Conservation (phyloP, 352 stramenopile genomes). For the Phytopythium kandeliae region DNA sequence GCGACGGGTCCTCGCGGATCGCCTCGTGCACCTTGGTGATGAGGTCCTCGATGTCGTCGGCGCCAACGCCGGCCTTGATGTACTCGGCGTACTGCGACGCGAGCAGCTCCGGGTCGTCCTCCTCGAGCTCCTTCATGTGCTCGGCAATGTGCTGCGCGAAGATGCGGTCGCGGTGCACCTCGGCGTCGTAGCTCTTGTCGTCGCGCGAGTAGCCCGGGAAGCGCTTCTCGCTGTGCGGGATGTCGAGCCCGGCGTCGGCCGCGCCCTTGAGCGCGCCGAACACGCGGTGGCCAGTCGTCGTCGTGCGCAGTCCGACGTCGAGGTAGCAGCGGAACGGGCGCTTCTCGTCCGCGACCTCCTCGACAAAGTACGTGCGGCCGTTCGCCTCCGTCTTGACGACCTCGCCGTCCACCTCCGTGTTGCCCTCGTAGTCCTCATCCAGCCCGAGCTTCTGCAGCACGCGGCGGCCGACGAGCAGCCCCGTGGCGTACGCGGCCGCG, state of each 20-base stretch:
- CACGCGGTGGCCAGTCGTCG: slow-evolving; percentile 97
- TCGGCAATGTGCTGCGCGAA: slow-evolving; percentile 97
- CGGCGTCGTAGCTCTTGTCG: slow-evolving; percentile 98
- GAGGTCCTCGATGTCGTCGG: slow-evolving; percentile 90
- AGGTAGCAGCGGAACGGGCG: slow-evolving; percentile 97
- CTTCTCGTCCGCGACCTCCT: slow-evolving; percentile 98
- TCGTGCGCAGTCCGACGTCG: slow-evolving; percentile 97
- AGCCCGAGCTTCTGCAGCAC: slow-evolving; percentile 97
- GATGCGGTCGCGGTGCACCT: slow-evolving; percentile 97
- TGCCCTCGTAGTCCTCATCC: slow-evolving; percentile 97
- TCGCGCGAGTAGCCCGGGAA: slow-evolving; percentile 99
- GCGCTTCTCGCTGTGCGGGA: slow-evolving; percentile 98
- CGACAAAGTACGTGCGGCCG: slow-evolving; percentile 98
- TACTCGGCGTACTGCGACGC: slow-evolving; percentile 96
- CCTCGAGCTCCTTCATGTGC: slow-evolving; percentile 99
- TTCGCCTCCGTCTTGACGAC: slow-evolving; percentile 94
- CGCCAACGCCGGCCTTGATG: slow-evolving; percentile 89
- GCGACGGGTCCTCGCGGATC: slow-evolving; percentile 96
- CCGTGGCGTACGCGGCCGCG: slow-evolving; percentile 97
- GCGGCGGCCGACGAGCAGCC: slow-evolving; percentile 92
- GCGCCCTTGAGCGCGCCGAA: slow-evolving; percentile 99
- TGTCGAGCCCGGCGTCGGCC: slow-evolving; percentile 97
- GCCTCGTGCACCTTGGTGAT: slow-evolving; percentile 95
- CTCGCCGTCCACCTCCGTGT: slow-evolving; percentile 95
- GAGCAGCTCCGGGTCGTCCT: slow-evolving; percentile 99